These are phyloP conservation scores for Plasmopara halstedii DNA, from an alignment of 352 stramenopile genomes.

Conservation along the genomic window DNA sequence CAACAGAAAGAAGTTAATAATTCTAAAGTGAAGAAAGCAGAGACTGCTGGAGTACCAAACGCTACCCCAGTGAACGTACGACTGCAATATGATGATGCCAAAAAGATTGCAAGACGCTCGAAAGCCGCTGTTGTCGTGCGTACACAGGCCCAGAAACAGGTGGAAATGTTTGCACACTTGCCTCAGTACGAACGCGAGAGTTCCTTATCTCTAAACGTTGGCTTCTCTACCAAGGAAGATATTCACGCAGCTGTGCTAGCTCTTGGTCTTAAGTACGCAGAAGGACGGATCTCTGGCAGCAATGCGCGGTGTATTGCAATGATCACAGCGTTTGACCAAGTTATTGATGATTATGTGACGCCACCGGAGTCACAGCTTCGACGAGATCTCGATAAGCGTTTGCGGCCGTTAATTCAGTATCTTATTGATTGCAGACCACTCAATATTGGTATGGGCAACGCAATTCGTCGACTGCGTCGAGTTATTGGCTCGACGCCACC, in stretches of 20 bases:
- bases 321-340: constrained; percentile 87
- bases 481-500: constrained; percentile 84
- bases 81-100: constrained; percentile 74
- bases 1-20: constrained; percentile 47
- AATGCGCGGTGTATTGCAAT: constrained; percentile 92
- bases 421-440: constrained; percentile 92
- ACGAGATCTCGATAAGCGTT: constrained; percentile 81
- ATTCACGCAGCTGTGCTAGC: constrained; percentile 88
- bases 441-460: constrained; percentile 94
- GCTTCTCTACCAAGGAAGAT: constrained; percentile 65
- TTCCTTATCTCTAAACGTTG: constrained; percentile 63
- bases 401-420: constrained; percentile 93
- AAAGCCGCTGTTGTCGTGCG: constrained; percentile 61
- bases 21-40: constrained; percentile 35
- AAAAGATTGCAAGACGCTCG: constrained; percentile 67
- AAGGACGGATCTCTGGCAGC: constrained; percentile 81
- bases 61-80: constrained; percentile 36
- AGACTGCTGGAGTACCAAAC: constrained; percentile 9
- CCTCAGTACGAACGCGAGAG: constrained; percentile 78
- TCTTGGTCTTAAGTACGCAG: constrained; percentile 89
- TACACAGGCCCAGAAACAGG: constrained; percentile 74
- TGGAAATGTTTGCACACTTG: constrained; percentile 79
- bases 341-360: constrained; percentile 87
- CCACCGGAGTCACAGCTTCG: constrained; percentile 68
- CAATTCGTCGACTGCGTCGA: constrained; percentile 87